phyloP scores from a whole-genome alignment of 2,329 filamentous ascomycete genomes.

The Teratosphaeria gauchensis region DNA sequence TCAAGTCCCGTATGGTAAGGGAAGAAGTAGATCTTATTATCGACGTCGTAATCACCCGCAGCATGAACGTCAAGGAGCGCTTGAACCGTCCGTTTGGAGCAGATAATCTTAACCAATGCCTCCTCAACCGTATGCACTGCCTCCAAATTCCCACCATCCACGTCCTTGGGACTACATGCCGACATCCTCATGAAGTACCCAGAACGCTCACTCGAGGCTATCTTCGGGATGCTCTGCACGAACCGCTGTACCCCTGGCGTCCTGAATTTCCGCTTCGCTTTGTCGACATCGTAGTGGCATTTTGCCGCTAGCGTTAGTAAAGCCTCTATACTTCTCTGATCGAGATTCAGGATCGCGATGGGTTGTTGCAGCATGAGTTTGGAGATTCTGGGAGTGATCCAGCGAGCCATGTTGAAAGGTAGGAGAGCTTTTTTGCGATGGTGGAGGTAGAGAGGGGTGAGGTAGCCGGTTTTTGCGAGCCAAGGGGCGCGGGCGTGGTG shows the following conservation, averaged over 20 bases:
- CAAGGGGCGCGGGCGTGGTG: slow-evolving; percentile 3
- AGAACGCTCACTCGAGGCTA: no score
- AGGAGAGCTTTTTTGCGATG: slow-evolving; percentile 3
- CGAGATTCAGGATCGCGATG: neutral
- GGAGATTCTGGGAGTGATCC: neutral
- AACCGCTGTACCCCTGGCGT: neutral
- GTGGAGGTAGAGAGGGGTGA: slow-evolving; percentile 3
- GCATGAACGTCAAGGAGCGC: slow-evolving; percentile 1
- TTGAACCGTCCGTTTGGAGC: slow-evolving; percentile 4
- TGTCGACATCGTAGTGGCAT: neutral
- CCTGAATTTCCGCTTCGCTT: neutral
- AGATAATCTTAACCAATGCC: slow-evolving; percentile 3
- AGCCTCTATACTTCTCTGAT: neutral
- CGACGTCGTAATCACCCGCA: neutral
- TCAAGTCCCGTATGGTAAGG: slow-evolving; percentile 2
- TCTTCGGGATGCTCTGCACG: neutral
- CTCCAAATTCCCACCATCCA: slow-evolving; percentile 2
- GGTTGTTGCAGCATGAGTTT: neutral
- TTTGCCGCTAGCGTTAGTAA: neutral
- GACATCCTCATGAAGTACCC: slow-evolving; percentile 4
- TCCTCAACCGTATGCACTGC: neutral
- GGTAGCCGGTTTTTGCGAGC: slow-evolving; percentile 3
- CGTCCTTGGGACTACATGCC: slow-evolving; percentile 4
- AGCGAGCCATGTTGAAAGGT: slow-evolving; percentile 5
- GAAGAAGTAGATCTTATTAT: slow-evolving; percentile 4